A percentile compares a stretch with the other conserved stretches of the same genome.
Evolutionary conservation across 164 flowering plant genomes (phyloP).

Genomic region (Stephania cephalantha): DNA sequence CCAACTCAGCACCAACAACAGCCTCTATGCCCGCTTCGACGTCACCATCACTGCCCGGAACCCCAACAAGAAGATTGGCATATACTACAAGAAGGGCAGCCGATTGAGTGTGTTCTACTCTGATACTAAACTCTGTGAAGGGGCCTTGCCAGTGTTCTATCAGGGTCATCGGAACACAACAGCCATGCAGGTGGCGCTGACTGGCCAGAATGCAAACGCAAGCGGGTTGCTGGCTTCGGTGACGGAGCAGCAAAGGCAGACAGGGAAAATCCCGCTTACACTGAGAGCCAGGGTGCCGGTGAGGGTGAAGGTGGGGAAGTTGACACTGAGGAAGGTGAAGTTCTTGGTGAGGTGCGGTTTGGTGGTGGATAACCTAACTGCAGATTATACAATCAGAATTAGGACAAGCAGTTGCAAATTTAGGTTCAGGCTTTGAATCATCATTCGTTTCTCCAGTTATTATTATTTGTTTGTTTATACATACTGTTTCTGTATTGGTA

Average conservation of each 20-base stretch:
- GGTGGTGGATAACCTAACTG: slow-evolving; percentile 42
- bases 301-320: slow-evolving; percentile 58
- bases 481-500: neutral
- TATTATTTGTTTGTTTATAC: neutral
- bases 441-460: neutral
- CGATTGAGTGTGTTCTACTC: slow-evolving; percentile 45
- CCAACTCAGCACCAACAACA: slow-evolving; percentile 32
- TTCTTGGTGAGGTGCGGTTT: slow-evolving; percentile 55
- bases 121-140: slow-evolving; percentile 43
- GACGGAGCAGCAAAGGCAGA: slow-evolving; percentile 37
- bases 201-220: slow-evolving; percentile 47
- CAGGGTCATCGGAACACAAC: slow-evolving; percentile 89
- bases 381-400: slow-evolving; percentile 36
- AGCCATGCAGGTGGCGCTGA: slow-evolving; percentile 33
- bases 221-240: slow-evolving; percentile 27
- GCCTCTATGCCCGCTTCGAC: slow-evolving; percentile 50
- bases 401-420: slow-evolving; percentile 52
- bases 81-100: slow-evolving; percentile 70
- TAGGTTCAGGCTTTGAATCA: slow-evolving; percentile 36
- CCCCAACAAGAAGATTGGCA: slow-evolving; percentile 82
- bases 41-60: slow-evolving; percentile 66
- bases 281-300: slow-evolving; percentile 62
- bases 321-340: slow-evolving; percentile 63
- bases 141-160: slow-evolving; percentile 69
- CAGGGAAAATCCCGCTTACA: slow-evolving; percentile 55